These are phyloP conservation scores for Peltaster fructicola DNA, from an alignment of 2,329 filamentous ascomycete species.

Conservation along the genomic window DNA sequence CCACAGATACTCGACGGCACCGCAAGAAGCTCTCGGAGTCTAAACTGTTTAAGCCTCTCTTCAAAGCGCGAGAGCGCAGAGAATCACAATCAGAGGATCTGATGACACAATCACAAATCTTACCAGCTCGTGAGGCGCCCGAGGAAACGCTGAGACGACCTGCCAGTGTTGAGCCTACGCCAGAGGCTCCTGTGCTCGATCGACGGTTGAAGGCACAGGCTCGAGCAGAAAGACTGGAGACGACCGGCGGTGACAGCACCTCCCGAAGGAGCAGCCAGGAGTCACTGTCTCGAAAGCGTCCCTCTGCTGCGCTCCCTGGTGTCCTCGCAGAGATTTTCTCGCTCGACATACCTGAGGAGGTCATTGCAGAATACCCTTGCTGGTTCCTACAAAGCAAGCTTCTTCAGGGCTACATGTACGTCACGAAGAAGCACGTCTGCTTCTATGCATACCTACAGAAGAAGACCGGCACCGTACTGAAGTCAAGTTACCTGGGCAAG, in stretches of 20 bases:
- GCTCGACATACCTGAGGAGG: conserved; percentile 65
- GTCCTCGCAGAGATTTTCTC: conserved; percentile 47
- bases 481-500: conserved; percentile 78
- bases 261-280: conserved; percentile 1
- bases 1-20: conserved; percentile 22
- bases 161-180: conserved; percentile 10
- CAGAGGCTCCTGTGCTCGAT: conserved; percentile 53
- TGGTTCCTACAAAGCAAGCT: conserved; percentile 84
- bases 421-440: conserved; percentile 81
- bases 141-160: conserved; percentile 5
- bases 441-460: conserved; percentile 96
- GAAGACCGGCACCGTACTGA: conserved; percentile 61
- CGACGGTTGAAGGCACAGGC: conserved; percentile 36
- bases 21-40: conserved; percentile 45
- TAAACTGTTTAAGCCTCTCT: conserved; percentile 48
- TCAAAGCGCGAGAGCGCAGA: conserved; percentile 27
- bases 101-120: conserved; percentile 17
- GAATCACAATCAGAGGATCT: conserved; percentile 15
- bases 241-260: background rate
- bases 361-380: conserved; percentile 84
- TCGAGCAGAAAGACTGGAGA: conserved; percentile 12
- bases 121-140: conserved; percentile 9
- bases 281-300: conserved; percentile 6
- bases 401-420: conserved; percentile 88
- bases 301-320: conserved; percentile 6